Conservation (phyloP, 108 stramenopile genomes). For the Hondaea fermentalgiana region DNA sequence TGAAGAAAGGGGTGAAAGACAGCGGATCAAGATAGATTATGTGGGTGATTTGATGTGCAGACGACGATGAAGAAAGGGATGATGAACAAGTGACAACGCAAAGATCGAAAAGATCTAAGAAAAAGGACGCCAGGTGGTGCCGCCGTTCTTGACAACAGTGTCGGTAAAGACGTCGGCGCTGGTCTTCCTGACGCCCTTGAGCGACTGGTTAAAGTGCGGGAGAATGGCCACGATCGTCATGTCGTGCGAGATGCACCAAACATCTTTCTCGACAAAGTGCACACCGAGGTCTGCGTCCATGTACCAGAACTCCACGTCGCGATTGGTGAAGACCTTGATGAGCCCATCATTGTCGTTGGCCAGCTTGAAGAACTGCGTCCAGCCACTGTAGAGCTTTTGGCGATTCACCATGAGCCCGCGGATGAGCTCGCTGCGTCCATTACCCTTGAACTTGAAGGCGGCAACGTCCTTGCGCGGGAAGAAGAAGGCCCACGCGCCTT, state of each 20-base stretch:
- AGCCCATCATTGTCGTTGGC: neutral
- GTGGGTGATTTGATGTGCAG: too few relatives aligned
- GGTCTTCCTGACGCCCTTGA: neutral
- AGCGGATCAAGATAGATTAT: too few relatives aligned
- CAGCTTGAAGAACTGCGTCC: conserved; percentile 18
- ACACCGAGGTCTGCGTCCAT: neutral
- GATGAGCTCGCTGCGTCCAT: neutral
- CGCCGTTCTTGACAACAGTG: neutral
- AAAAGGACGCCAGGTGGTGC: neutral
- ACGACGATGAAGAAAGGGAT: too few relatives aligned
- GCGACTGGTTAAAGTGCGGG: neutral
- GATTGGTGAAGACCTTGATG: neutral
- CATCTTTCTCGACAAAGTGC: neutral
- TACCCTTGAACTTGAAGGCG: conserved; percentile 6
- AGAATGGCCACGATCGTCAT: neutral
- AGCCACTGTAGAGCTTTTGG: neutral
- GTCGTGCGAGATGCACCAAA: neutral
- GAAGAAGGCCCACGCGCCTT: conserved; percentile 12
- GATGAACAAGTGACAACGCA: too few relatives aligned
- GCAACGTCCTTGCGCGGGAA: neutral
- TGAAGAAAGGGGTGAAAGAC: too few relatives aligned
- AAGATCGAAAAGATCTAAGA: too few relatives aligned
- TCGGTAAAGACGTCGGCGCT: neutral
- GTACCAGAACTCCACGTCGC: neutral
- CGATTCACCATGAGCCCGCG: neutral